A percentile compares a stretch with the other conserved stretches of the same genome.
These are phyloP conservation scores for Cordyceps sp. DNA, from an alignment of 2,329 filamentous ascomycete species.

Conservation along the genomic window DNA sequence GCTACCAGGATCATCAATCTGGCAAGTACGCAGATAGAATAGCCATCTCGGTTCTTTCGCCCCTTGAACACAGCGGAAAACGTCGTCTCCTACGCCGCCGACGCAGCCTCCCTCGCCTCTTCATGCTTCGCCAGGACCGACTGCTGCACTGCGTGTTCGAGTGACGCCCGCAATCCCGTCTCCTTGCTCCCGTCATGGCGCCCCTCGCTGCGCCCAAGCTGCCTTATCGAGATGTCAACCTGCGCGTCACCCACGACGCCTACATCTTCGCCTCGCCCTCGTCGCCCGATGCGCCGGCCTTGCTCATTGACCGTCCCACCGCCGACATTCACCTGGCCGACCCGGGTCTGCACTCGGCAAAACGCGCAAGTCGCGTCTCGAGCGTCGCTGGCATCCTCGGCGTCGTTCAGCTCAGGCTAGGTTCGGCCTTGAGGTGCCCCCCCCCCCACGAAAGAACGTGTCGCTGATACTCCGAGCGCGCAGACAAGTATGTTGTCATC, in stretches of 20 bases:
- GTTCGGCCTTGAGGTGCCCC: constrained; percentile 36
- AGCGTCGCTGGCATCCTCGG: constrained; percentile 92
- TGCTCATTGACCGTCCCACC: constrained; percentile 82
- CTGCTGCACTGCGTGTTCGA: too few species aligned
- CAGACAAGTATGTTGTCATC: constrained; percentile 89
- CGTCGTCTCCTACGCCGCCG: too few species aligned
- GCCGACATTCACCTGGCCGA: constrained; percentile 79
- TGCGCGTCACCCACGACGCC: constrained; percentile 78
- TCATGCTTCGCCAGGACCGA: too few species aligned
- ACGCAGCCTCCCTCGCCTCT: background rate
- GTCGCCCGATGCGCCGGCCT: constrained; percentile 69
- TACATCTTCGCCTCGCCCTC: constrained; percentile 97
- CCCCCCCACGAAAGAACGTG: background rate
- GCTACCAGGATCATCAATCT: background rate
- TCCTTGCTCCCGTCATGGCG: constrained; percentile 14
- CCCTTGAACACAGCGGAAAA: too few species aligned
- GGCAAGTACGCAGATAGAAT: background rate
- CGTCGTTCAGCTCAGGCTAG: constrained; percentile 81
- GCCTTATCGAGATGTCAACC: constrained; percentile 92
- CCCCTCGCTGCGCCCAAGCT: constrained; percentile 21
- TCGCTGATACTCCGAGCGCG: background rate
- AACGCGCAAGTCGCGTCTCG: constrained; percentile 57
- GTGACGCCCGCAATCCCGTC: background rate
- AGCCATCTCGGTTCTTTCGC: too few species aligned
- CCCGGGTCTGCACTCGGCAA: constrained; percentile 56